phyloP scores from a whole-genome alignment of 768 basidiomycete species.

The Tylopilus vinaceipallidus region DNA sequence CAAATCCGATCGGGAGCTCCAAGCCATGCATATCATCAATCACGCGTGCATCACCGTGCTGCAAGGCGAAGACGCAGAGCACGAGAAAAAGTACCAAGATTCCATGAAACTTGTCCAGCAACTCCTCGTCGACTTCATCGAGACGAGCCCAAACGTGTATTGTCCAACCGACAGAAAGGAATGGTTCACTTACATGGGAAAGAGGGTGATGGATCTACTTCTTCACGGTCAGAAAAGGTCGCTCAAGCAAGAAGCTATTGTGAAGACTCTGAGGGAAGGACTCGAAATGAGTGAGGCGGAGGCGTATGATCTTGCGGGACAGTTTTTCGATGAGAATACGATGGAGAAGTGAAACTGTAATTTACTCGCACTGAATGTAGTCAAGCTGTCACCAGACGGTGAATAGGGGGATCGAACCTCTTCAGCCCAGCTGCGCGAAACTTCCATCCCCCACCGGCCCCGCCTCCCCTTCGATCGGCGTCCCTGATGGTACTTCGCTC shows the following conservation, averaged over 20 bases:
- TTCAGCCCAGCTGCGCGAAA: conserved; percentile 48
- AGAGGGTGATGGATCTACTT: conserved; percentile 14
- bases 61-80: conserved; percentile 18
- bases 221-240: conserved; percentile 2
- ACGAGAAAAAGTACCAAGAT: conserved; percentile 13
- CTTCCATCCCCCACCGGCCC: conserved; percentile 58
- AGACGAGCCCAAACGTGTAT: conserved; percentile 3
- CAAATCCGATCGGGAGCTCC: conserved; percentile 4
- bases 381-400: too few species aligned
- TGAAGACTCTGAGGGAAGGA: conserved; percentile 12
- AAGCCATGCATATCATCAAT: conserved; percentile 5
- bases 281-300: conserved; percentile 3
- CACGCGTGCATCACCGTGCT: conserved; percentile 34
- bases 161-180: conserved; percentile 4
- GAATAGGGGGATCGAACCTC: too few species aligned
- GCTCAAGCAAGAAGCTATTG: conserved; percentile 12
- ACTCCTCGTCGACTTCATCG: conserved; percentile 15
- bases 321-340: conserved; percentile 13
- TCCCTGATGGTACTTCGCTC: conserved; percentile 47
- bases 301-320: conserved; percentile 6
- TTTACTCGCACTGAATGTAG: not conserved
- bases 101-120: conserved; percentile 12
- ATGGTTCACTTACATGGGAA: conserved; percentile 22
- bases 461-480: conserved; percentile 46
- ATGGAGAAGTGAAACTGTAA: conserved; percentile 3